These are phyloP conservation scores for Ramalina peruviana DNA, from an alignment of 495 filamentous ascomycete species.

Conservation along the genomic window DNA sequence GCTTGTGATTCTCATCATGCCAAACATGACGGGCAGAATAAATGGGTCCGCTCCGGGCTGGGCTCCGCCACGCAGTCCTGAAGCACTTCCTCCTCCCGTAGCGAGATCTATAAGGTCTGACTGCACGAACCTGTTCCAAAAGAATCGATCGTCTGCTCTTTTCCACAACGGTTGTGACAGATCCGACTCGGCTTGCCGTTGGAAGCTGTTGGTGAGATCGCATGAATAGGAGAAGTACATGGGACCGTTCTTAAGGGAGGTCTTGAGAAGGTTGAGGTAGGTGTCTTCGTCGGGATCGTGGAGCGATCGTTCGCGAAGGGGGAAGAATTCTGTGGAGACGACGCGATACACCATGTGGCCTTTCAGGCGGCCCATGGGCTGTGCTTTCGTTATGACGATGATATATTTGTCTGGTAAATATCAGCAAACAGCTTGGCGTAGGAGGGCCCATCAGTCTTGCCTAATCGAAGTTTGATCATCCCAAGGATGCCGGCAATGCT, in stretches of 20 bases:
- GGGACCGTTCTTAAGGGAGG: constrained; percentile 63
- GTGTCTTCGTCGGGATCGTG: constrained; percentile 87
- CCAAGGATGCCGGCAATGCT: constrained; percentile 92
- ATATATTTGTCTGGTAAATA: constrained; percentile 72
- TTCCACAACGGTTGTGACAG: constrained; percentile 66
- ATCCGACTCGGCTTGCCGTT: constrained; percentile 69
- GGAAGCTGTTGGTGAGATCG: constrained; percentile 89
- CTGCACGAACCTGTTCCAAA: constrained; percentile 92
- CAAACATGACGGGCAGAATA: constrained; percentile 88
- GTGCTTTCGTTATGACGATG: constrained; percentile 87
- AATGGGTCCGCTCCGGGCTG: constrained; percentile 78
- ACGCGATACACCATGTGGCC: constrained; percentile 93
- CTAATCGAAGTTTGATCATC: constrained; percentile 77
- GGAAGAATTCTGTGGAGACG: constrained; percentile 80
- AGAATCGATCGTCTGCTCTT: constrained; percentile 90
- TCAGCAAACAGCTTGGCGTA: constrained; percentile 7
- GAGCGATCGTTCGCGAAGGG: constrained; percentile 80
- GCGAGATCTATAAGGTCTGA: constrained; percentile 84
- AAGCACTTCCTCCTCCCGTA: constrained; percentile 22
- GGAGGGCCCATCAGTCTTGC: constrained; percentile 31
- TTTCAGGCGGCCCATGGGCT: constrained; percentile 77
- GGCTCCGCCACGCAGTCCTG: constrained; percentile 40
- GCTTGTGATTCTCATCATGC: constrained; percentile 75
- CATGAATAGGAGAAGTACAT: constrained; percentile 98
- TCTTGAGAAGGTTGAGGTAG: constrained; percentile 66